A percentile compares a stretch with the other conserved stretches of the same genome.
These are phyloP conservation scores for Ricinus communis DNA, from an alignment of 345 rosid genomes.

Conservation along the genomic window DNA sequence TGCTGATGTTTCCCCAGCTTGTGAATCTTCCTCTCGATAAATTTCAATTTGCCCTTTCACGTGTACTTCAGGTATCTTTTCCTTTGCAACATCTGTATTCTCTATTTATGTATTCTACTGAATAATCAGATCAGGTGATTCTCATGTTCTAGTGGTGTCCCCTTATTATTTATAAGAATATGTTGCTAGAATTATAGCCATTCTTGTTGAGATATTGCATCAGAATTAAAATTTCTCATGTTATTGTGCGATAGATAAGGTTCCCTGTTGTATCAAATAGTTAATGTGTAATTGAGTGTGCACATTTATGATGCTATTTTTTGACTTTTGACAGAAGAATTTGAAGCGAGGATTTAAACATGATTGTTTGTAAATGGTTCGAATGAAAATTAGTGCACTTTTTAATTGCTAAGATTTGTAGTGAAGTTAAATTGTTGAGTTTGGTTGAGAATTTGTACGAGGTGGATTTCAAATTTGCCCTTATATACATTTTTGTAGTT, in stretches of 20 bases:
- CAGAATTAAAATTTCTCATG: neutral
- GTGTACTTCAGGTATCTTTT: constrained; percentile 67
- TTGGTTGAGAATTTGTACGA: too few species aligned
- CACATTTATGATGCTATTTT: too few species aligned
- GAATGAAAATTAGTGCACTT: too few species aligned
- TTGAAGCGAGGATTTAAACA: too few species aligned
- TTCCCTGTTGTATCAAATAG: neutral
- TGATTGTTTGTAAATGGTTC: too few species aligned
- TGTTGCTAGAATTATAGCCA: neutral
- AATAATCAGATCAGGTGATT: neutral
- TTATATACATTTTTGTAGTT: too few species aligned
- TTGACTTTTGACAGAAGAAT: too few species aligned
- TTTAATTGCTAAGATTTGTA: too few species aligned
- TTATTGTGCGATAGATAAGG: neutral
- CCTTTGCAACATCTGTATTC: neutral
- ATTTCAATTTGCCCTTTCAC: constrained; percentile 77
- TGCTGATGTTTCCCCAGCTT: constrained; percentile 62
- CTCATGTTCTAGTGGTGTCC: neutral
- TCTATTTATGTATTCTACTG: constrained; percentile 5
- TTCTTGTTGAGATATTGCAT: neutral
- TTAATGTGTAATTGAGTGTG: neutral
- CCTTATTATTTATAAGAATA: neutral
- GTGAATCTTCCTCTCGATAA: constrained; percentile 80
- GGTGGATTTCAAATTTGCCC: too few species aligned
- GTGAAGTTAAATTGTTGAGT: too few species aligned